Percentiles rank a stretch among this genome's conserved stretches.
These are phyloP conservation scores for Scleroderma bovista DNA, from an alignment of 768 basidiomycete genomes.

Conservation along the genomic window DNA sequence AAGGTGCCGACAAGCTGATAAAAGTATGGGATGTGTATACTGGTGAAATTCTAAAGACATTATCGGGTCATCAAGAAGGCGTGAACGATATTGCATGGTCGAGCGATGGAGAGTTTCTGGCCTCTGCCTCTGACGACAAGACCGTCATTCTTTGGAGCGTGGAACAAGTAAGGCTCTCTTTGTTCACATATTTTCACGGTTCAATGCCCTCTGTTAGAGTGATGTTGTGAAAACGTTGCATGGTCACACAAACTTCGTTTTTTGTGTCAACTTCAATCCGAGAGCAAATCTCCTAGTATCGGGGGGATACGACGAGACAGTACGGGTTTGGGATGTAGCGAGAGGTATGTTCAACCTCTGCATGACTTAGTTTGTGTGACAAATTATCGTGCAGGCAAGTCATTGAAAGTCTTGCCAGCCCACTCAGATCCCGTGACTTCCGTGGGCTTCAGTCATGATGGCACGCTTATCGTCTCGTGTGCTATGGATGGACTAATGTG, in stretches of 20 bases:
- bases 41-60: conserved; percentile 67
- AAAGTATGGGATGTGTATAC: conserved; percentile 76
- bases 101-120: conserved; percentile 71
- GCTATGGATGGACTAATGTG: conserved; percentile 98
- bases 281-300: conserved; percentile 87
- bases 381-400: conserved; percentile 49
- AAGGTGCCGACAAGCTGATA: conserved; percentile 79
- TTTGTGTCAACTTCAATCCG: conserved; percentile 90
- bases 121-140: conserved; percentile 92
- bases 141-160: conserved; percentile 83
- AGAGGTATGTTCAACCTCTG: conserved; percentile 47
- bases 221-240: conserved; percentile 58
- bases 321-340: conserved; percentile 94
- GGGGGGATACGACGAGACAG: conserved; percentile 93
- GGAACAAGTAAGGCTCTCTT: conserved; percentile 43
- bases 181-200: background rate
- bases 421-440: conserved; percentile 97
- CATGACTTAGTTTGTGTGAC: background rate
- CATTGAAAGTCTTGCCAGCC: conserved; percentile 85
- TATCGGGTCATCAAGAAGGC: conserved; percentile 72
- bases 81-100: conserved; percentile 93
- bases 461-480: conserved; percentile 89
- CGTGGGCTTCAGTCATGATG: conserved; percentile 91
- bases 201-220: conserved; percentile 36
- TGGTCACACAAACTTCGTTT: conserved; percentile 92